These are phyloP conservation scores for Erythrobasidium hasegawianum DNA, from an alignment of 1,284 basidiomycete species.

Conservation along the genomic window DNA sequence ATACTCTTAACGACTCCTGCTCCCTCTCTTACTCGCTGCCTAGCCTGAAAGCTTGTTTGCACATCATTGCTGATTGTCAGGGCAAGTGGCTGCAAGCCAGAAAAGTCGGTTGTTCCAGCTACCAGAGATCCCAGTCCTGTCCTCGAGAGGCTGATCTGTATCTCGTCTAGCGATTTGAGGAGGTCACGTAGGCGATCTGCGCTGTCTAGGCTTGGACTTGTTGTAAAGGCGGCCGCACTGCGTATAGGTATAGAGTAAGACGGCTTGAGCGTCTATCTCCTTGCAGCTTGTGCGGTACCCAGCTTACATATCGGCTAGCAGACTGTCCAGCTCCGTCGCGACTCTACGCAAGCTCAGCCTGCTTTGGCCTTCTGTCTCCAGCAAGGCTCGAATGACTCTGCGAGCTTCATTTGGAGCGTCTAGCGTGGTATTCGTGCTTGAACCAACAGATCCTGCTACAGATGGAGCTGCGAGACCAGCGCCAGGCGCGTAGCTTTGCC, in stretches of 20 bases:
- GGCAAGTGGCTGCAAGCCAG: slow-evolving; percentile 12
- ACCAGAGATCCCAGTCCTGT: slow-evolving; percentile 21
- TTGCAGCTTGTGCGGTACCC: too few relatives aligned
- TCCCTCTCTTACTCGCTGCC: slow-evolving; percentile 26
- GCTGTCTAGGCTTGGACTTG: neutral
- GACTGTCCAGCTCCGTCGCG: slow-evolving; percentile 19
- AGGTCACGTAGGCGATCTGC: slow-evolving; percentile 19
- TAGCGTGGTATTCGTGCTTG: slow-evolving; percentile 2
- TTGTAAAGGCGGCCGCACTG: slow-evolving; percentile 26
- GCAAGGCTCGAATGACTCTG: slow-evolving; percentile 8
- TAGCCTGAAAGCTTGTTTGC: slow-evolving; percentile 22
- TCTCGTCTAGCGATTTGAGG: slow-evolving; percentile 20
- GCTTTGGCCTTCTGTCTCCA: slow-evolving; percentile 24
- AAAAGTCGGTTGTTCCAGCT: slow-evolving; percentile 14
- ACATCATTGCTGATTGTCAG: slow-evolving; percentile 19
- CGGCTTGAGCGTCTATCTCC: too few relatives aligned
- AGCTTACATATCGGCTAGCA: slow-evolving; percentile 26
- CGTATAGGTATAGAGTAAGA: too few relatives aligned
- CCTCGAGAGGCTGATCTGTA: slow-evolving; percentile 16
- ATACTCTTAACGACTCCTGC: slow-evolving; percentile 26
- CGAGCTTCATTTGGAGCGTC: slow-evolving; percentile 31
- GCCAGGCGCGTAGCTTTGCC: too few relatives aligned
- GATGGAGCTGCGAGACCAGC: neutral
- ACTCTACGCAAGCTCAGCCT: slow-evolving; percentile 29
- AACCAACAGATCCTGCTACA: neutral